Conservation (phyloP, 2,329 filamentous ascomycete species). For the Pestalotiopsis sp. region DNA sequence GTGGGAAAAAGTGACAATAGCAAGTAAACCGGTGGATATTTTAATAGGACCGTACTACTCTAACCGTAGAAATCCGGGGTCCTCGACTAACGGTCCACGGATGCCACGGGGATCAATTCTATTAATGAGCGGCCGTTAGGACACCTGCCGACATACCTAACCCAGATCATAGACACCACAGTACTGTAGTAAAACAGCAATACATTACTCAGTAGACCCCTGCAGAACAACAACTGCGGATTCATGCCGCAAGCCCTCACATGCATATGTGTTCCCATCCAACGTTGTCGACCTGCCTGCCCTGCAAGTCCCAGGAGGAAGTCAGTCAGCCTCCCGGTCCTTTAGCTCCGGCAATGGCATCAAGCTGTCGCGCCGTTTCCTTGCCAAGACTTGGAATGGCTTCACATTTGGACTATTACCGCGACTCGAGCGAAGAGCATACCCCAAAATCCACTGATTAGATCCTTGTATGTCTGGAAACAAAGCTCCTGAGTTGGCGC, state of each 20-base stretch:
- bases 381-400: not conserved
- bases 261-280: not conserved
- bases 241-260: not conserved
- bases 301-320: not conserved
- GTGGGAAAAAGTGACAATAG: not conserved
- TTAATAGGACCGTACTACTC: not conserved
- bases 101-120: not conserved
- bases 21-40: not conserved
- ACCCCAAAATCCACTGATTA: not conserved
- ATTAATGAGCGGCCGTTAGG: not conserved
- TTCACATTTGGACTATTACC: not conserved
- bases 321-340: not conserved
- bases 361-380: not conserved
- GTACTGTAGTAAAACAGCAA: not conserved
- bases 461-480: not conserved
- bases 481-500: not conserved
- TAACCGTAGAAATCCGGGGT: not conserved
- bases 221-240: not conserved
- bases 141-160: not conserved
- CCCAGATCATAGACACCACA: not conserved
- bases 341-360: slow-evolving; percentile 2
- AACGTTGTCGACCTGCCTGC: not conserved
- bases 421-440: not conserved
- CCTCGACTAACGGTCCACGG: not conserved
- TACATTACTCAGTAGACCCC: not conserved